Conservation (phyloP, 1,284 basidiomycete species). For the Tilletia setariae region DNA sequence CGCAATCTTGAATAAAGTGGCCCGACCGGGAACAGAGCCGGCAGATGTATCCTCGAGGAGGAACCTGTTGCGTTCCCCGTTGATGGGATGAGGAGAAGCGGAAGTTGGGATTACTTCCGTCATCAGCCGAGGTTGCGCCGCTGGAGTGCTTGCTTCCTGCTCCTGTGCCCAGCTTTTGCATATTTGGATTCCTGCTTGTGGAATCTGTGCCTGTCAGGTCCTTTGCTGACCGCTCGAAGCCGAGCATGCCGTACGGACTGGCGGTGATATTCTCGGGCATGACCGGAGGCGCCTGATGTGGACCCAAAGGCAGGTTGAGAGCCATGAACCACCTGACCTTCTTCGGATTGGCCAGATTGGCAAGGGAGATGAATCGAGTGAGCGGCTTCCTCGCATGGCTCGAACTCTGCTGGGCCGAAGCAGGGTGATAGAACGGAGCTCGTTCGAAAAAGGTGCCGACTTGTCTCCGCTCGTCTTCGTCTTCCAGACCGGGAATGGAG, state of each 20-base stretch:
- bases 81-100: constrained; percentile 21
- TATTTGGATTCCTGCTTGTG: neutral
- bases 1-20: constrained; percentile 31
- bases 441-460: constrained; percentile 49
- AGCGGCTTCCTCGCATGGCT: constrained; percentile 18
- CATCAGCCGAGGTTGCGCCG: neutral
- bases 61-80: constrained; percentile 20
- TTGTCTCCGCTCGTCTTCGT: constrained; percentile 17
- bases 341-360: constrained; percentile 39
- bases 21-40: constrained; percentile 30
- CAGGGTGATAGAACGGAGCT: constrained; percentile 37
- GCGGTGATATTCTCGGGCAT: constrained; percentile 24
- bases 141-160: neutral
- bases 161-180: neutral
- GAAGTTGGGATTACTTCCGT: constrained; percentile 23
- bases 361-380: constrained; percentile 46
- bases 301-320: constrained; percentile 29
- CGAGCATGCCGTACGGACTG: constrained; percentile 24
- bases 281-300: constrained; percentile 9
- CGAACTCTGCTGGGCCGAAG: constrained; percentile 12
- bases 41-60: constrained; percentile 40
- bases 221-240: neutral
- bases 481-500: neutral
- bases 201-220: neutral
- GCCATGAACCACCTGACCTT: constrained; percentile 51